A percentile compares a stretch with the other conserved stretches of the same genome.
These are phyloP conservation scores for Akanthomyces uredinophilus DNA, from an alignment of 2,329 filamentous ascomycete species.

Conservation along the genomic window DNA sequence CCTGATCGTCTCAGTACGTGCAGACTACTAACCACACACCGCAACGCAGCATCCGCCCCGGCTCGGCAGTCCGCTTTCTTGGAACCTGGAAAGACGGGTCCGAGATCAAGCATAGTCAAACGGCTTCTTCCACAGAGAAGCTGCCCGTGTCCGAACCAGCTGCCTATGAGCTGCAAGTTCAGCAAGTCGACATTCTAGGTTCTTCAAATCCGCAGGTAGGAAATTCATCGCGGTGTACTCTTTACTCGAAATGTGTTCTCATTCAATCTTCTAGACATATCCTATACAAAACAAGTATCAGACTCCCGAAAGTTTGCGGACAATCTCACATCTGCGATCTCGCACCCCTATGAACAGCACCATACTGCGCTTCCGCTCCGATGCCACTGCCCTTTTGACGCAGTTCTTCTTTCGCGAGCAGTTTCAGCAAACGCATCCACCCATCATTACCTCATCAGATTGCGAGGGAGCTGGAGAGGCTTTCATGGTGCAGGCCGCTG, in stretches of 20 bases:
- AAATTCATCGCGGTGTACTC: constrained; percentile 16
- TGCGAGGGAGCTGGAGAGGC: constrained; percentile 96
- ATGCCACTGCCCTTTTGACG: constrained; percentile 66
- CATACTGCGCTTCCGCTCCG: constrained; percentile 76
- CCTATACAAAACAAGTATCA: constrained; percentile 97
- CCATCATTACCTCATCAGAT: constrained; percentile 92
- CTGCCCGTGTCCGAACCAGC: constrained; percentile 8
- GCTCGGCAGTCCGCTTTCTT: constrained; percentile 70
- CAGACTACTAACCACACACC: constrained; percentile 25
- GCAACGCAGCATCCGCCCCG: constrained; percentile 65
- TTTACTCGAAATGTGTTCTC: neutral
- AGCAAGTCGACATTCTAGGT: constrained; percentile 65
- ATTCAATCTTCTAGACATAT: constrained; percentile 56
- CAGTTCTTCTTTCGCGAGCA: constrained; percentile 67
- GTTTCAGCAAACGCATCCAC: constrained; percentile 83
- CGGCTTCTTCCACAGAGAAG: neutral
- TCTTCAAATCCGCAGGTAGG: constrained; percentile 73
- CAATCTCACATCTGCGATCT: constrained; percentile 78
- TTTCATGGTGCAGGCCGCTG: constrained; percentile 62
- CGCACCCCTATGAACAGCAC: constrained; percentile 77
- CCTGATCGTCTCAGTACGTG: constrained; percentile 19
- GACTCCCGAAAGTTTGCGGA: constrained; percentile 79
- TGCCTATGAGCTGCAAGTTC: constrained; percentile 71
- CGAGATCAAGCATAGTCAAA: constrained; percentile 1
- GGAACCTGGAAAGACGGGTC: constrained; percentile 60